Base-by-base conservation (phyloP, 176 grass and related monocot genomes). In the Calamus simplicifolius region DNA sequence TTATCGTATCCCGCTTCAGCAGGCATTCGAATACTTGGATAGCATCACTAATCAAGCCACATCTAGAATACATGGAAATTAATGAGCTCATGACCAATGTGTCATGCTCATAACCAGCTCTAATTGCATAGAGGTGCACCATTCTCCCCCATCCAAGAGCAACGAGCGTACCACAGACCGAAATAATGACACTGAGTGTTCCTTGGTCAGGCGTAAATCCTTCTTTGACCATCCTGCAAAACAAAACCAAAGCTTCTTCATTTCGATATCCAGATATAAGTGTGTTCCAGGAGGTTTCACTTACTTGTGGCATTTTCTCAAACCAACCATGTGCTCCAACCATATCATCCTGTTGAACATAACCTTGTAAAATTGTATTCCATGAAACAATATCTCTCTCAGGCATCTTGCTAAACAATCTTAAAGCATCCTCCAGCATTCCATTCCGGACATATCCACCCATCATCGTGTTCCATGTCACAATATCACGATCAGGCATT, bases 401-500 rank as follows among this genome's bases (percentile, higher is more conserved):
- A 16, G 81, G 86, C 86, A 85, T 89, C 49, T 73, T 67, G 61
- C 48, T 5, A 2, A 89, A 89, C 68, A 89, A 75, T 62, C 27
- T 57, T 68, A 89, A 65, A 18, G 86, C 86, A 29, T 85, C 78
- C 50, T 85, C 74, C 25, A 89, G 59, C 86, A 79, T 76, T 21
- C 66, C 71, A 25, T 66, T 79, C 71, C 57, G 60, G 28, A 89
- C 62, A 16, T 85, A 85, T 19, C 86, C 86, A 64, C 75, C 68
- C 19, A 89, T 82, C 86, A 89, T 85, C 10, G 81, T 89, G 51
- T 89, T 89, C 86, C 86, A 89, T 62, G 86, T 73, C 69, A 89
- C 61, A 4, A 59, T 19, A 63, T 90, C 87, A 10, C 59, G 81
- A 6, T 82, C 29, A 29, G 87, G 87, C 78, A 90, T 90, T 29